phyloP scores from a whole-genome alignment of 192 early-diverging fungal genomes.

The Coemansia sp. region DNA sequence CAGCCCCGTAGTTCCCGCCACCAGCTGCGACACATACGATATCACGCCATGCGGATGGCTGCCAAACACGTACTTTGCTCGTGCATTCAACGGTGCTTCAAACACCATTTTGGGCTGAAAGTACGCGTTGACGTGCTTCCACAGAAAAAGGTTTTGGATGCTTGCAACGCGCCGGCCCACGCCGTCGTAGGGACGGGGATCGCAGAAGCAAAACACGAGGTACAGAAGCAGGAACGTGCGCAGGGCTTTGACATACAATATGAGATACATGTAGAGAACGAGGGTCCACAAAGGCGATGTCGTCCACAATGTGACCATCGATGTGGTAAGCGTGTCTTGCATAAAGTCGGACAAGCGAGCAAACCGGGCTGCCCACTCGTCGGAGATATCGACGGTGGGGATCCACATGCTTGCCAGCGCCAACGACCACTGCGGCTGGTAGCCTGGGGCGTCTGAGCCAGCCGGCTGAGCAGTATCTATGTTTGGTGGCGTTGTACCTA shows the following conservation, averaged over 20 bases:
- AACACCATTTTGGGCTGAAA: constrained; percentile 78
- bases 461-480: not conserved
- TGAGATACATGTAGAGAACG: constrained; percentile 61
- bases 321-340: constrained; percentile 35
- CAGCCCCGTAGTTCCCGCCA: constrained; percentile 80
- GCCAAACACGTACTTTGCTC: constrained; percentile 85
- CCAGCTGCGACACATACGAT: constrained; percentile 73
- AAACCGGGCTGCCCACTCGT: constrained; percentile 22
- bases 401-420: constrained; percentile 15
- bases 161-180: constrained; percentile 59
- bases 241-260: constrained; percentile 54
- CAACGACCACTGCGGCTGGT: constrained; percentile 1
- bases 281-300: constrained; percentile 44
- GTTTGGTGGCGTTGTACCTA: not conserved
- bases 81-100: constrained; percentile 80
- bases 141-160: constrained; percentile 57
- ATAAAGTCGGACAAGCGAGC: constrained; percentile 18
- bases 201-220: constrained; percentile 70
- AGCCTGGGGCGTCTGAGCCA: not conserved
- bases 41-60: constrained; percentile 92
- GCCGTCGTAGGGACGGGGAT: constrained; percentile 76
- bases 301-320: constrained; percentile 42
- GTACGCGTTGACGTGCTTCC: constrained; percentile 77
- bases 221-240: constrained; percentile 69
- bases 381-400: constrained; percentile 12